A percentile compares a stretch with the other conserved stretches of the same genome.
phyloP scores from a whole-genome alignment of 345 rosid species.

The Rhodamnia rubescens region DNA sequence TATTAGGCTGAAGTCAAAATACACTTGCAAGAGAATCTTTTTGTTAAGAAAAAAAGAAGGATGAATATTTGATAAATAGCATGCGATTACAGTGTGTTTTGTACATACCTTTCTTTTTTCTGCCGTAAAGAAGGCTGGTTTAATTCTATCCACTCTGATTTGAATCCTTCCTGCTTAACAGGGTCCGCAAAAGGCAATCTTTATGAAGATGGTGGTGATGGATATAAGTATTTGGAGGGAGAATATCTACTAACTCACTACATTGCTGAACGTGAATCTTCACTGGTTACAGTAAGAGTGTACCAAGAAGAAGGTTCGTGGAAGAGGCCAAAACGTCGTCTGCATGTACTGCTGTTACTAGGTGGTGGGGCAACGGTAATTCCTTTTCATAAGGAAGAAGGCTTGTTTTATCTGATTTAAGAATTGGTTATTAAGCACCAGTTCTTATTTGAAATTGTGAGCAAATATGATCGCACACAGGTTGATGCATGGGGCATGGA shows the following conservation, averaged over 20 bases:
- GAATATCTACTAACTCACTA: slow-evolving; percentile 52
- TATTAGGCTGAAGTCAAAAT: not conserved
- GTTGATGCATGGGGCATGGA: slow-evolving; percentile 78
- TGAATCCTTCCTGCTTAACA: slow-evolving; percentile 1
- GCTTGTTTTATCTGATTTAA: not conserved
- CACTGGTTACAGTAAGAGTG: slow-evolving; percentile 51
- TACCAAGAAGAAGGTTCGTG: slow-evolving; percentile 62
- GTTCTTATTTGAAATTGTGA: not conserved
- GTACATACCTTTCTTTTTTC: not conserved
- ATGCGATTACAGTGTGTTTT: not conserved
- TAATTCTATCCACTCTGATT: not conserved
- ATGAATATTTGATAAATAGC: not conserved
- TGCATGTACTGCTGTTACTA: slow-evolving; percentile 55
- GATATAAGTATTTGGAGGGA: slow-evolving; percentile 63
- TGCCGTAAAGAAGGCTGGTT: not conserved
- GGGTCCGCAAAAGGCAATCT: slow-evolving; percentile 68
- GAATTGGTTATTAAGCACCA: not conserved
- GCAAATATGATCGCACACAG: slow-evolving; percentile 21
- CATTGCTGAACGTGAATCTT: slow-evolving; percentile 45
- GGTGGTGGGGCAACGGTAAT: slow-evolving; percentile 79
- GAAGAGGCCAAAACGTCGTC: slow-evolving; percentile 72
- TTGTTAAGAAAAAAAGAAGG: not conserved
- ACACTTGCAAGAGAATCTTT: not conserved
- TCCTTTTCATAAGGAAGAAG: not conserved
- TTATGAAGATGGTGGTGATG: slow-evolving; percentile 85